Evolutionary conservation across 2,329 filamentous ascomycete genomes (phyloP).

Genomic region (Fusarium tuaranense): DNA sequence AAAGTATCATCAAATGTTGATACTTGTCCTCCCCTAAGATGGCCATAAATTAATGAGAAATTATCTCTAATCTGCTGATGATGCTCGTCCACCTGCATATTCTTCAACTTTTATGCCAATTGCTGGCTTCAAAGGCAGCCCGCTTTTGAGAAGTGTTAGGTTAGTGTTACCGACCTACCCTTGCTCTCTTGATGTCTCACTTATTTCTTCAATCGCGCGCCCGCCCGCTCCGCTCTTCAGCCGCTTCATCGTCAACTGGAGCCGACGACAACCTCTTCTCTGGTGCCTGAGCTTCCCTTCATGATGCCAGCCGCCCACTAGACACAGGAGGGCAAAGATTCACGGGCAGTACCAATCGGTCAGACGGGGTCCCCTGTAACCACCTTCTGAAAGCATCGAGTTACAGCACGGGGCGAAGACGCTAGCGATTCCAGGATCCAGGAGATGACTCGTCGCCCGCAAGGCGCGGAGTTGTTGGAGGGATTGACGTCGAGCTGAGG

Average conservation of each 20-base stretch:
- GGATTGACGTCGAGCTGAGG: not conserved
- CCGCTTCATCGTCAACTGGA: not conserved
- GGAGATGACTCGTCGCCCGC: constrained; percentile 9
- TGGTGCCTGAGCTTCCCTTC: not conserved
- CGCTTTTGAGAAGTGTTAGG: too few species aligned
- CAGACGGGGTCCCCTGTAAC: constrained; percentile 25
- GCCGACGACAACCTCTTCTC: not conserved
- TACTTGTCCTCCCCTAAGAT: not conserved
- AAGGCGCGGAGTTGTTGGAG: not conserved
- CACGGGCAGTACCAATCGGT: constrained; percentile 13
- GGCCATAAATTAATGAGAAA: not conserved
- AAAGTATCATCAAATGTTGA: not conserved
- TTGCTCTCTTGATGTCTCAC: not conserved
- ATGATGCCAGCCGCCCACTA: not conserved
- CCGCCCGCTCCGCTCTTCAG: not conserved
- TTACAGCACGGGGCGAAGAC: constrained; percentile 21
- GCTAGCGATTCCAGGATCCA: constrained; percentile 14
- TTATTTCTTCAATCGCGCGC: not conserved
- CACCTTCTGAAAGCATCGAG: constrained; percentile 31
- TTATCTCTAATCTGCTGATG: not conserved
- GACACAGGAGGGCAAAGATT: constrained; percentile 3
- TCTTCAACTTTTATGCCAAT: not conserved
- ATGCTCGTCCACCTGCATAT: too few species aligned
- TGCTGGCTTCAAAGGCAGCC: not conserved
- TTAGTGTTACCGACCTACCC: not conserved